A percentile compares a stretch with the other conserved stretches of the same genome.
phyloP scores from a whole-genome alignment of 805 yeast species.

The Starmerella riodocensis region DNA sequence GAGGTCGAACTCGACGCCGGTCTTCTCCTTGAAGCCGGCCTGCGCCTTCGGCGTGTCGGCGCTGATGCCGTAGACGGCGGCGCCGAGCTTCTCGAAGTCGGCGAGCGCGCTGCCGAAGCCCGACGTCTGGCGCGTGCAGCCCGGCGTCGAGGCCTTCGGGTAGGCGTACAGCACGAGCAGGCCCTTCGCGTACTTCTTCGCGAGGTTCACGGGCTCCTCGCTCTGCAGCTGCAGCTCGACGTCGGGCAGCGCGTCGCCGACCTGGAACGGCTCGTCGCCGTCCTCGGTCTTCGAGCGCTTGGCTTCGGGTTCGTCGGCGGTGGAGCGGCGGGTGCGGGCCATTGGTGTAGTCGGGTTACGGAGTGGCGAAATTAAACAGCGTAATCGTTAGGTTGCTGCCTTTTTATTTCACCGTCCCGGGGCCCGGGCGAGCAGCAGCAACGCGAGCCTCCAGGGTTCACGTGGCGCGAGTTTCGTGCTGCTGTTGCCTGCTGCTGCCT shows the following conservation, averaged over 20 bases:
- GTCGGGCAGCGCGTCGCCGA: constrained; percentile 56
- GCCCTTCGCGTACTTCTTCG: constrained; percentile 28
- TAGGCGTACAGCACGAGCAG: constrained; percentile 48
- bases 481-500: too few relatives aligned
- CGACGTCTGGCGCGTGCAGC: constrained; percentile 89
- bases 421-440: too few relatives aligned
- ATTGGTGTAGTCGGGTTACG: background rate
- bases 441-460: too few relatives aligned
- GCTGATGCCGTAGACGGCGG: constrained; percentile 64
- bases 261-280: constrained; percentile 24
- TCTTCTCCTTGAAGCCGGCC: constrained; percentile 58
- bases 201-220: constrained; percentile 44
- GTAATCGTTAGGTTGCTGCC: too few relatives aligned
- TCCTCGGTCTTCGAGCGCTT: constrained; percentile 12
- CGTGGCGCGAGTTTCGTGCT: too few relatives aligned
- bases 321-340: background rate
- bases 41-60: constrained; percentile 75
- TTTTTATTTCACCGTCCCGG: too few relatives aligned
- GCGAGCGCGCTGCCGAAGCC: constrained; percentile 65
- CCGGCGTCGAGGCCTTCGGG: constrained; percentile 90
- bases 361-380: background rate
- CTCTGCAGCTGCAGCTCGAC: constrained; percentile 54
- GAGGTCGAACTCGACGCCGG: constrained; percentile 57
- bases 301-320: constrained; percentile 3
- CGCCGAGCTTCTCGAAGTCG: constrained; percentile 38